These are phyloP conservation scores for Gomphus sp. DNA, from an alignment of 1,284 basidiomycete species.

Conservation along the genomic window DNA sequence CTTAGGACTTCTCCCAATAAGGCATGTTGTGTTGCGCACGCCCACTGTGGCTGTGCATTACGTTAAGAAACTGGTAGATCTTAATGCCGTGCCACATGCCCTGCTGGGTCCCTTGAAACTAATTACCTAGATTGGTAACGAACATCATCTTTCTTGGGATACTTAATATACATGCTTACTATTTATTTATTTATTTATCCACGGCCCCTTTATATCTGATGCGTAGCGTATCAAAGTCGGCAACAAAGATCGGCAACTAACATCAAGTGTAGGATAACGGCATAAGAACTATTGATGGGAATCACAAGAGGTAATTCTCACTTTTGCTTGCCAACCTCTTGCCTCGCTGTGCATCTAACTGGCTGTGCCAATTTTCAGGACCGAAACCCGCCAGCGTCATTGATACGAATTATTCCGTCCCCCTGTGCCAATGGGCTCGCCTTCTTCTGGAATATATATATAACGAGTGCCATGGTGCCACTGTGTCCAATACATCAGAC, in stretches of 20 bases:
- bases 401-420: not conserved
- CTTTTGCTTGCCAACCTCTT: not conserved
- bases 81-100: too few relatives aligned
- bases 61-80: too few relatives aligned
- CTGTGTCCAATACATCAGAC: not conserved
- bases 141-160: too few relatives aligned
- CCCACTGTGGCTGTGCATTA: too few relatives aligned
- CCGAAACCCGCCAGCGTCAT: not conserved
- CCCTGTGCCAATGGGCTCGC: not conserved
- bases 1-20: too few relatives aligned
- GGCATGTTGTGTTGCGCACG: too few relatives aligned
- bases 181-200: not conserved
- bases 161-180: too few relatives aligned
- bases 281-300: not conserved
- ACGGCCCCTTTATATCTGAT: not conserved
- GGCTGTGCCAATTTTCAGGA: not conserved
- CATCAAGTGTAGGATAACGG: not conserved
- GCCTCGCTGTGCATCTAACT: not conserved
- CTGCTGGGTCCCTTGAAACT: too few relatives aligned
- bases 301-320: not conserved
- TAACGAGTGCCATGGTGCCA: not conserved
- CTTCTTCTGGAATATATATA: not conserved
- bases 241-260: not conserved
- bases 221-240: not conserved
- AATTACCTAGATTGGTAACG: too few relatives aligned